Base-by-base conservation (phyloP, 139 green algal genomes). In the Auxenochlorella pyrenoidosa region DNA sequence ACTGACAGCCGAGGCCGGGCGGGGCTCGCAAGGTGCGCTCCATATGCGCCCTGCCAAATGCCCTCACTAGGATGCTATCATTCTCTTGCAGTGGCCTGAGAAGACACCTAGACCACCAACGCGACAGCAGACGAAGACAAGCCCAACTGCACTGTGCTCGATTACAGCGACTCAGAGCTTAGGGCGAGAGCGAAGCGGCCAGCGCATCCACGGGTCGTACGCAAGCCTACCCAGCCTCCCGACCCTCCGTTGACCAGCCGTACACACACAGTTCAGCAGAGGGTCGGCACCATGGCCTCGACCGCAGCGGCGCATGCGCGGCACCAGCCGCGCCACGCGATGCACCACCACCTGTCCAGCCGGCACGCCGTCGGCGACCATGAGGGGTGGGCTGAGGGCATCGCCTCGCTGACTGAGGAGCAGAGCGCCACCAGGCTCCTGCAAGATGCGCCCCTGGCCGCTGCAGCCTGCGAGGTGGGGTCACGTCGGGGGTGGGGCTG, bases 371-470 rank as follows among this genome's bases (percentile, higher is more conserved):
- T 3, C 8, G 30, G 73, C 36, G 90, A 92, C n/a, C 38, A 81
- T 3, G 76, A 83, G 54, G 93, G 93, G 68, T 96, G 94, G 94
- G 93, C 94, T 8, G 94, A 96, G 79, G 90, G 90, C 86, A 93
- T 96, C 43, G 90, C 89, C 0, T 80, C 84, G 36, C 89, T 96
- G 18, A 91, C 79, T 6, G 93, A 95, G 32, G 65, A 89, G 18
- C 87, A 91, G 60, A 75, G 82, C 38, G 92, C 92, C 5, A 92
- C 90, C 34, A 66, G 60, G 32, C 72, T 93, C 66, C 63, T 93
- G 79, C 78, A 86, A 10, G 82, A 91, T 19, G 77, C 72, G 40
- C 34, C 47, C 16, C 43, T 40, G 16, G 40, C 10, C 22, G 40
- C 38, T 3, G 6, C 26, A 59, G n/a, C 41, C 72, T 36, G 28